A percentile compares a stretch with the other conserved stretches of the same genome.
phyloP scores from a whole-genome alignment of 225 moss, liverwort and hornwort species.

The Polytrichum commune region DNA sequence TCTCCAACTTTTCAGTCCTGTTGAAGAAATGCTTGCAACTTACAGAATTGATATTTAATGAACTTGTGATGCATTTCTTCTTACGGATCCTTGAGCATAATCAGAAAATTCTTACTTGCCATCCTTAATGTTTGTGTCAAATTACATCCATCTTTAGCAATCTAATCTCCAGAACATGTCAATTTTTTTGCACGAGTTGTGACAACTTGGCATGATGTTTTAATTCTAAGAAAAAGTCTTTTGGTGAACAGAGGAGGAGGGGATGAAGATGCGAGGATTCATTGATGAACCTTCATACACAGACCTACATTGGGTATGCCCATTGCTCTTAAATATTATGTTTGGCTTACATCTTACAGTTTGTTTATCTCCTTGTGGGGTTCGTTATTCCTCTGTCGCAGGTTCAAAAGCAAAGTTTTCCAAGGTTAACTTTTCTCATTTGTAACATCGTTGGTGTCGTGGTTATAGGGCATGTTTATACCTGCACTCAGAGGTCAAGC shows the following conservation, averaged over 20 bases:
- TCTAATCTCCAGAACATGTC: no score
- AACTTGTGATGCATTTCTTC: no score
- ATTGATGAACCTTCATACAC: constrained; percentile 80
- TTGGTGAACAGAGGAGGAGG: constrained; percentile 72
- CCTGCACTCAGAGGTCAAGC: constrained; percentile 85
- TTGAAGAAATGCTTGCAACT: no score
- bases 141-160: no score
- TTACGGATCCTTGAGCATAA: no score
- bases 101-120: no score
- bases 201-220: background rate
- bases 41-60: no score
- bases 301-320: constrained; percentile 89
- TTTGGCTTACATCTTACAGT: background rate
- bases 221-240: constrained; percentile 13
- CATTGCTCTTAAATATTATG: background rate
- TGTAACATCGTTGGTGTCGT: constrained; percentile 7
- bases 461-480: constrained; percentile 91
- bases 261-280: constrained; percentile 58
- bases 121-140: no score
- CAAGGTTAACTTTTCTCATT: background rate
- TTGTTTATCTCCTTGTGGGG: constrained; percentile 1
- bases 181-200: no score
- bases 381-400: constrained; percentile 1
- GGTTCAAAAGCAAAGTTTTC: constrained; percentile 1
- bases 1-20: no score